Conservation (phyloP, 2,329 filamentous ascomycete genomes). For the Triangularia verruculosa region DNA sequence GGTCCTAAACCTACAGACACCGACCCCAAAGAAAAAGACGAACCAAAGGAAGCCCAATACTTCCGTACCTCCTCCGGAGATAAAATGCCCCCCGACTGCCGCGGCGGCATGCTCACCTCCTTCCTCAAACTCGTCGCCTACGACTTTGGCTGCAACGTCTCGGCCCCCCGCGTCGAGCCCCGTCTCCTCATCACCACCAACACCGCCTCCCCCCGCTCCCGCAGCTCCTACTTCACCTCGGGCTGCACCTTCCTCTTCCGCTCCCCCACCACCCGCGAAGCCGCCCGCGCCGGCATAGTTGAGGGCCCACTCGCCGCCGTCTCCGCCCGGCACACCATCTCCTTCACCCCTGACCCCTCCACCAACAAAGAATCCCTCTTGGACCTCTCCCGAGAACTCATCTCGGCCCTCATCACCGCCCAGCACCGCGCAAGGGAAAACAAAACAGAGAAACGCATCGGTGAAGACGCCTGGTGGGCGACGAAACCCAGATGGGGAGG, state of each 20-base stretch:
- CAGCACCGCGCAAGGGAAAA: conserved; percentile 62
- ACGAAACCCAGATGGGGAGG: conserved; percentile 61
- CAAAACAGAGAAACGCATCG: conserved; percentile 53
- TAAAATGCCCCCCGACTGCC: conserved; percentile 57
- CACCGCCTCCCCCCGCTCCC: conserved; percentile 31
- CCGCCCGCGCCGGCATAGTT: conserved; percentile 56
- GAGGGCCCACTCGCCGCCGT: conserved; percentile 62
- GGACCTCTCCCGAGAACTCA: conserved; percentile 60
- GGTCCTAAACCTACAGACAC: conserved; percentile 7
- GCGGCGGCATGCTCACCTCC: conserved; percentile 54
- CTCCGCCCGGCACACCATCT: conserved; percentile 54
- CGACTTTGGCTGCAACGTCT: conserved; percentile 63
- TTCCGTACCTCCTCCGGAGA: conserved; percentile 50
- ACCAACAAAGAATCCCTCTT: conserved; percentile 50
- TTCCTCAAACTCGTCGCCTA: conserved; percentile 65
- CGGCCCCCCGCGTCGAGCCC: conserved; percentile 55
- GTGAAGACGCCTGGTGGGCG: conserved; percentile 61
- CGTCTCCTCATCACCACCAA: conserved; percentile 51
- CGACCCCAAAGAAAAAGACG: conserved; percentile 11
- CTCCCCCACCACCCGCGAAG: conserved; percentile 56
- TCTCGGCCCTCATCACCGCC: conserved; percentile 59
- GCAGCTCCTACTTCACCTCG: conserved; percentile 56
- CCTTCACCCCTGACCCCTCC: conserved; percentile 37
- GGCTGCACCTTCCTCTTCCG: conserved; percentile 60
- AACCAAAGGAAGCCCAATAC: conserved; percentile 25